Evolutionary conservation across 768 basidiomycete species (phyloP).

Genomic region (Sistotremastrum suecicum): DNA sequence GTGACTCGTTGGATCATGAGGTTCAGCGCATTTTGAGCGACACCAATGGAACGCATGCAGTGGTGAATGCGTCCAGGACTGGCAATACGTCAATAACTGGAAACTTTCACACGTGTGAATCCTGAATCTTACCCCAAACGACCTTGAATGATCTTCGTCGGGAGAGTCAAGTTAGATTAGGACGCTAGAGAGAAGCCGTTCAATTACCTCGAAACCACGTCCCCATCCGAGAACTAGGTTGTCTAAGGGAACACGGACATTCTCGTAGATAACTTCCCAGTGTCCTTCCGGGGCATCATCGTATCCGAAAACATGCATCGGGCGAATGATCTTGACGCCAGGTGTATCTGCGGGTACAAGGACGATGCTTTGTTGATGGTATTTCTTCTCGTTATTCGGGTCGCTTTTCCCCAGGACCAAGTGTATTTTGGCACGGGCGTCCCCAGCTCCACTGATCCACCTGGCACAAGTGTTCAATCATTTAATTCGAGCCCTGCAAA

Average conservation of each 20-base stretch:
- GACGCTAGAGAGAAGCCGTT: background rate
- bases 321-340: conserved; percentile 82
- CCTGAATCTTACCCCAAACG: conserved; percentile 61
- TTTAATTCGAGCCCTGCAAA: conserved; percentile 1
- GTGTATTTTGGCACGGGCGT: conserved; percentile 79
- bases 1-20: conserved; percentile 83
- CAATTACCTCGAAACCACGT: conserved; percentile 72
- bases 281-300: conserved; percentile 96
- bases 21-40: conserved; percentile 73
- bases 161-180: background rate
- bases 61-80: conserved; percentile 95
- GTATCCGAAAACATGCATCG: conserved; percentile 88
- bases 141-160: conserved; percentile 75
- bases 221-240: conserved; percentile 91
- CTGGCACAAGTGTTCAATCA: conserved; percentile 21
- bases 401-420: conserved; percentile 94
- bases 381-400: conserved; percentile 57
- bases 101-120: background rate
- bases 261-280: conserved; percentile 88
- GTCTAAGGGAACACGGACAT: conserved; percentile 75
- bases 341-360: conserved; percentile 81
- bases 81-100: conserved; percentile 3
- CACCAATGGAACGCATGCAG: conserved; percentile 95
- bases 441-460: conserved; percentile 97
- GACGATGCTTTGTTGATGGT: conserved; percentile 87